These are phyloP conservation scores for Hypoxylon lenormandii DNA, from an alignment of 495 filamentous ascomycete genomes.

Conservation along the genomic window DNA sequence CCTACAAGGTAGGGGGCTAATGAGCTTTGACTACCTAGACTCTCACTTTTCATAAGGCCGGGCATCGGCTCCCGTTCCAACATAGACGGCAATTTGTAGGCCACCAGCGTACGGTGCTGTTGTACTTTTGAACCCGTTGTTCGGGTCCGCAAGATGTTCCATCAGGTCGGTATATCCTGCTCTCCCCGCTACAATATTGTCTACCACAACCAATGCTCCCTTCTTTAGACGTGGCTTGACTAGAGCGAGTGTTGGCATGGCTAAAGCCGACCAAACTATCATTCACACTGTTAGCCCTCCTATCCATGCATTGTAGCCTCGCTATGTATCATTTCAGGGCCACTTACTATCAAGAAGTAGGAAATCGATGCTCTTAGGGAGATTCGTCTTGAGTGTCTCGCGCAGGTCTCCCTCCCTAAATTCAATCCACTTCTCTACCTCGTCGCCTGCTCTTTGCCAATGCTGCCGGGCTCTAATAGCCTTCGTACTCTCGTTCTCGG, in stretches of 20 bases:
- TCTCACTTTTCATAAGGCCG: no score
- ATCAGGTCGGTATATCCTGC: constrained; percentile 52
- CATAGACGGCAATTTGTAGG: constrained; percentile 33
- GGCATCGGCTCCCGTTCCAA: constrained; percentile 9
- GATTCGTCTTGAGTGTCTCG: constrained; percentile 60
- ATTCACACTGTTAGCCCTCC: constrained; percentile 3
- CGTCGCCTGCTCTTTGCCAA: constrained; percentile 62
- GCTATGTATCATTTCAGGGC: not conserved
- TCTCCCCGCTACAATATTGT: constrained; percentile 59
- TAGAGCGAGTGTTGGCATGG: constrained; percentile 63
- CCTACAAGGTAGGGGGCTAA: no score
- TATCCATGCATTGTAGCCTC: not conserved
- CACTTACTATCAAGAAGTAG: constrained; percentile 67
- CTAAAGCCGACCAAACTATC: constrained; percentile 67
- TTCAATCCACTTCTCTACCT: constrained; percentile 62
- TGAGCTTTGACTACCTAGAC: no score
- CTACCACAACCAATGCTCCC: constrained; percentile 65
- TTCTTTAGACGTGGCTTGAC: constrained; percentile 60
- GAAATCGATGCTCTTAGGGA: constrained; percentile 63
- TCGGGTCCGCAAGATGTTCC: constrained; percentile 40
- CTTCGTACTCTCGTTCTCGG: constrained; percentile 66
- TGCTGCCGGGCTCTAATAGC: constrained; percentile 59
- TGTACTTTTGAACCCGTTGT: constrained; percentile 48
- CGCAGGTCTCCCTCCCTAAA: constrained; percentile 66
- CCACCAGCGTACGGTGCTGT: constrained; percentile 40